A percentile compares a stretch with the other conserved stretches of the same genome.
phyloP scores from a whole-genome alignment of 2,329 filamentous ascomycete species.

The Pseudogymnoascus sp. region DNA sequence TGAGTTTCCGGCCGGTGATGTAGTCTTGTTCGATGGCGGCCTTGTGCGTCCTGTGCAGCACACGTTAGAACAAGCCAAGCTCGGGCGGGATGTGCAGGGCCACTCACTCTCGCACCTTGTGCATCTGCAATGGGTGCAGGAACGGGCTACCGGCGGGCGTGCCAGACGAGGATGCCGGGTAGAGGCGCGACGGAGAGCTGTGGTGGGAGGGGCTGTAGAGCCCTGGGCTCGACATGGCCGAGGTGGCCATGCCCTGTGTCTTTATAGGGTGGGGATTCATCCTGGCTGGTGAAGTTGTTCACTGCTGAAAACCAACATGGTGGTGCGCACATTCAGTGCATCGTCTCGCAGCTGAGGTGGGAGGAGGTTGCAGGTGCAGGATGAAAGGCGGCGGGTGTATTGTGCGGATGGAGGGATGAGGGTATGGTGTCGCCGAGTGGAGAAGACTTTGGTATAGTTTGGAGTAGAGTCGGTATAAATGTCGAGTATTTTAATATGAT shows the following conservation, averaged over 20 bases:
- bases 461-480: background rate
- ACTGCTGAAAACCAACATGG: slow-evolving; percentile 7
- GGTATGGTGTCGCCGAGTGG: background rate
- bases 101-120: slow-evolving; percentile 68
- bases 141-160: slow-evolving; percentile 48
- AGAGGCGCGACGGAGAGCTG: slow-evolving; percentile 22
- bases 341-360: background rate
- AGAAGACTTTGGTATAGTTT: background rate
- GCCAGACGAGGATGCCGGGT: slow-evolving; percentile 41
- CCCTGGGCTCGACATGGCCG: slow-evolving; percentile 52
- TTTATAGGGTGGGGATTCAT: slow-evolving; percentile 21
- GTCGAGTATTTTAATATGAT: background rate
- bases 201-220: slow-evolving; percentile 46
- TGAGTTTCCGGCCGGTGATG: slow-evolving; percentile 84
- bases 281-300: slow-evolving; percentile 9
- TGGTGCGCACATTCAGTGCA: slow-evolving; percentile 8
- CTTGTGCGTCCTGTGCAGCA: slow-evolving; percentile 62
- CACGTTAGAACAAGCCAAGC: slow-evolving; percentile 11
- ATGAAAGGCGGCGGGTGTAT: background rate
- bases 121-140: slow-evolving; percentile 62
- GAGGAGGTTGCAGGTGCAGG: background rate
- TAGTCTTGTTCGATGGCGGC: slow-evolving; percentile 84
- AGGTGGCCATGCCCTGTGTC: slow-evolving; percentile 35
- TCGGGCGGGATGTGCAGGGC: background rate
- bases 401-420: background rate